phyloP scores from a whole-genome alignment of 2,329 filamentous ascomycete genomes.

The Thielaviopsis ethacetica region DNA sequence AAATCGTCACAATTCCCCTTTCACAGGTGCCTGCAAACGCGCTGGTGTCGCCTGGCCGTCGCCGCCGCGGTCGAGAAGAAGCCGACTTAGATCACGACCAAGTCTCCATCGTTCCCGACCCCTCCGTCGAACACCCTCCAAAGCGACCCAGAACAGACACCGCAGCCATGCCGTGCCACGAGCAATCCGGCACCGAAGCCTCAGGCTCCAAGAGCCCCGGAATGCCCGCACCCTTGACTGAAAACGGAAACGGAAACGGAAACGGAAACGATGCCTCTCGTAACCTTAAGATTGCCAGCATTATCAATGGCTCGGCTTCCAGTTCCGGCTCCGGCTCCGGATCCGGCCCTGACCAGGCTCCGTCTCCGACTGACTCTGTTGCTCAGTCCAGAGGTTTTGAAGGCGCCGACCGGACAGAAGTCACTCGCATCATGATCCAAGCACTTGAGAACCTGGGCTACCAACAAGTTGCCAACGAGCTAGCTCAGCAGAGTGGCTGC shows the following conservation, averaged over 20 bases:
- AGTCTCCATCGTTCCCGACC: neutral
- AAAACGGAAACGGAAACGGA: neutral
- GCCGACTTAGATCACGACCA: neutral
- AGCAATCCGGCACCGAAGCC: neutral
- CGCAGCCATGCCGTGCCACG: neutral
- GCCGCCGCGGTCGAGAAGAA: neutral
- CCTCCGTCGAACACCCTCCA: neutral
- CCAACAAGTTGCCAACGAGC: constrained; percentile 51
- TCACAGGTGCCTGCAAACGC: neutral
- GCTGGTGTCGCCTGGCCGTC: neutral
- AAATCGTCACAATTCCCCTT: neutral
- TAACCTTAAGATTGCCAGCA: constrained; percentile 7
- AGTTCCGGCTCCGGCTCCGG: neutral
- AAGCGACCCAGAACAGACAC: neutral
- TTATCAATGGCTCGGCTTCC: constrained; percentile 6
- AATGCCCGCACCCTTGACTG: neutral
- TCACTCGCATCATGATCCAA: constrained; percentile 84
- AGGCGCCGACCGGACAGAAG: constrained; percentile 81
- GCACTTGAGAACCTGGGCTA: constrained; percentile 82
- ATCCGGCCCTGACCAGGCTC: neutral
- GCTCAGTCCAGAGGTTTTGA: constrained; percentile 34
- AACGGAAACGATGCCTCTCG: neutral
- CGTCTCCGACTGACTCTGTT: neutral
- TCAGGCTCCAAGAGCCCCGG: neutral
- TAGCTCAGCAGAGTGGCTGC: constrained; percentile 71